phyloP scores from a whole-genome alignment of 2,329 filamentous ascomycete genomes.

The Chrysoporthe puriensis region DNA sequence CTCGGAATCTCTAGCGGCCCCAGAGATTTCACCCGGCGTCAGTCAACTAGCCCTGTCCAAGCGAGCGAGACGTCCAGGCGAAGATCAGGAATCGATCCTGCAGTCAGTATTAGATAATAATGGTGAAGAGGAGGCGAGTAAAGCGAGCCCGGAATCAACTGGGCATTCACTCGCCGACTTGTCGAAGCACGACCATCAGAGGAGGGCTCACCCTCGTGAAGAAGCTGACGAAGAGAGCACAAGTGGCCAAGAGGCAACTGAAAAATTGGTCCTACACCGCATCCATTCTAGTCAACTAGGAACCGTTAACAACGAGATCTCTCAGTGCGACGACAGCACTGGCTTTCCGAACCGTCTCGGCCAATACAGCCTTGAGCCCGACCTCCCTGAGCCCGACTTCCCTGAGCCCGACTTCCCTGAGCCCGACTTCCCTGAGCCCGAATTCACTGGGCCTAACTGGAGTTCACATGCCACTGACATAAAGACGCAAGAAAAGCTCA shows the following conservation, averaged over 20 bases:
- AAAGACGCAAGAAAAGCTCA: too few species aligned
- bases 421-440: background rate
- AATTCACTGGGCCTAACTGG: background rate
- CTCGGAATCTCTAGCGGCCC: background rate
- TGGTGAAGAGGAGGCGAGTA: background rate
- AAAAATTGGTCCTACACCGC: background rate
- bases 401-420: too few species aligned
- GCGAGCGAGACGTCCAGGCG: background rate
- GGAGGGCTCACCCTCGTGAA: background rate
- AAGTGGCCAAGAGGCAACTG: background rate
- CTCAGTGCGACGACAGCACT: background rate
- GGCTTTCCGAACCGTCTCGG: background rate
- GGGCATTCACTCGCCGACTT: background rate
- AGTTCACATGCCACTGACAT: background rate
- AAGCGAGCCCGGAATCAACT: background rate
- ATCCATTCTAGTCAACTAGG: background rate
- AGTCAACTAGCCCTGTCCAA: slow-evolving; percentile 17
- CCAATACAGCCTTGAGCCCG: background rate
- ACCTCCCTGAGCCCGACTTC: background rate
- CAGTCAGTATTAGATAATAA: background rate
- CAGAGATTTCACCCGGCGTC: slow-evolving; percentile 21
- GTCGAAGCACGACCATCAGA: background rate
- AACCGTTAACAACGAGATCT: background rate
- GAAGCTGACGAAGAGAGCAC: background rate
- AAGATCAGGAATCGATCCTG: background rate